These are phyloP conservation scores for Kodamaea fungicola DNA, from an alignment of 1,139 yeast genomes.

Conservation along the genomic window DNA sequence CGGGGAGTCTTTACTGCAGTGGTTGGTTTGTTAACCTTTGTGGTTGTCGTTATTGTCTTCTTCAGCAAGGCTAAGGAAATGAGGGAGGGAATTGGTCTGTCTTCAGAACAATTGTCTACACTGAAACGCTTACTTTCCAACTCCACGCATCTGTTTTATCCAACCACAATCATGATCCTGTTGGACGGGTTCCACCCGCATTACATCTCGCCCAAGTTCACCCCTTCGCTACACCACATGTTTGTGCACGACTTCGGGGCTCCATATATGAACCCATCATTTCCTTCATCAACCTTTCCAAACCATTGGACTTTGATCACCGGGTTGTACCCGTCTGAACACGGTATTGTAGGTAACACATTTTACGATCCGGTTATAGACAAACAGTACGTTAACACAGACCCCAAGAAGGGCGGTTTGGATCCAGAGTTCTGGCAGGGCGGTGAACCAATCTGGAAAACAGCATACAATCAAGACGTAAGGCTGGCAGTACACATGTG, in stretches of 20 bases:
- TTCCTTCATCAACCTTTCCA: conserved; percentile 88
- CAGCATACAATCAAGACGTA: conserved; percentile 65
- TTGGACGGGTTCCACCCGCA: conserved; percentile 92
- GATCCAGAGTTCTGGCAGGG: conserved; percentile 74
- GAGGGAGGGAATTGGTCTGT: background rate
- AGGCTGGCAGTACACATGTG: conserved; percentile 88
- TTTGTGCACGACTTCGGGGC: conserved; percentile 58
- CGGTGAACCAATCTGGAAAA: conserved; percentile 86
- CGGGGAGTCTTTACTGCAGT: background rate
- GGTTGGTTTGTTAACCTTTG: conserved; percentile 3
- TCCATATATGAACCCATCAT: conserved; percentile 82
- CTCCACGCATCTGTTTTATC: conserved; percentile 70
- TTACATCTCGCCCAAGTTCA: conserved; percentile 60
- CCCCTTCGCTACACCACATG: conserved; percentile 68
- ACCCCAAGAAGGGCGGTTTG: conserved; percentile 53
- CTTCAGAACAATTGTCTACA: background rate
- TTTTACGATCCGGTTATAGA: conserved; percentile 62
- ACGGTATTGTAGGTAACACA: conserved; percentile 84
- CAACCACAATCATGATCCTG: conserved; percentile 75
- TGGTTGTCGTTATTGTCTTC: conserved; percentile 8
- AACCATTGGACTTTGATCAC: conserved; percentile 91
- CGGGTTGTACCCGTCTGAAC: conserved; percentile 78
- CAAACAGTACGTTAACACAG: conserved; percentile 61
- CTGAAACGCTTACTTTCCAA: conserved; percentile 38
- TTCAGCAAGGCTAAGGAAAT: conserved; percentile 4